phyloP scores from a whole-genome alignment of 2,329 filamentous ascomycete genomes.

The Ascochyta clinopodiicola region DNA sequence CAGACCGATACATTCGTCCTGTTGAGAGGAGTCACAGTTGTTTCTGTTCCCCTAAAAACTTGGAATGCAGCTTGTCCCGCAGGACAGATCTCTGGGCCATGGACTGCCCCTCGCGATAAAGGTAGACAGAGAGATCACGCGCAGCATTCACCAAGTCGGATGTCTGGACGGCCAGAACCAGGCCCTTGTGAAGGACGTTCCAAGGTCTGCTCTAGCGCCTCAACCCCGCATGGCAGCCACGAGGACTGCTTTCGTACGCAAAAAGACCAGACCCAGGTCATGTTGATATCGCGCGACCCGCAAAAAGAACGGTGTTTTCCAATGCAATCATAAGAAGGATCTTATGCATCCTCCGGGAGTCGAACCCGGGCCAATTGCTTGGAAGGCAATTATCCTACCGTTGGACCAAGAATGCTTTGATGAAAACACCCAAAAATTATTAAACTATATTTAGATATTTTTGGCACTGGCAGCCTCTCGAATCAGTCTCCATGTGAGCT shows the following conservation, averaged over 20 bases:
- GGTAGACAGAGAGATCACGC: neutral
- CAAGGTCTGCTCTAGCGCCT: neutral
- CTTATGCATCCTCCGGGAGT: conserved; percentile 25
- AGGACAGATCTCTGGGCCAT: neutral
- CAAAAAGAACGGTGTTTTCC: conserved; percentile 2
- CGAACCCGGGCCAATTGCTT: conserved; percentile 32
- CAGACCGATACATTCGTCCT: neutral
- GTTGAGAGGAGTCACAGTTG: neutral
- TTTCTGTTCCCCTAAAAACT: neutral
- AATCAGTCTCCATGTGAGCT: no score
- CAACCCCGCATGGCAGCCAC: neutral
- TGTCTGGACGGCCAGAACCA: neutral
- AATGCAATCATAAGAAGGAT: conserved; percentile 14
- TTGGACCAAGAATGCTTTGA: neutral
- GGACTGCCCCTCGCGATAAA: neutral
- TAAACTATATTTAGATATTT: no score
- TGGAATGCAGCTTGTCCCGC: neutral
- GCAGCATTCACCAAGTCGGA: conserved; percentile 3
- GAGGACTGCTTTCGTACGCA: neutral
- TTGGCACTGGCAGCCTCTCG: no score
- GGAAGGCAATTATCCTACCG: neutral
- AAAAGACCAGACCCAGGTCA: neutral
- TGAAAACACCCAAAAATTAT: neutral
- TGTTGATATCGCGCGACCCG: neutral
- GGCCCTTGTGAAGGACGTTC: neutral